Evolutionary conservation across 495 filamentous ascomycete genomes (phyloP).

Genomic region (Penicillium fimorum): DNA sequence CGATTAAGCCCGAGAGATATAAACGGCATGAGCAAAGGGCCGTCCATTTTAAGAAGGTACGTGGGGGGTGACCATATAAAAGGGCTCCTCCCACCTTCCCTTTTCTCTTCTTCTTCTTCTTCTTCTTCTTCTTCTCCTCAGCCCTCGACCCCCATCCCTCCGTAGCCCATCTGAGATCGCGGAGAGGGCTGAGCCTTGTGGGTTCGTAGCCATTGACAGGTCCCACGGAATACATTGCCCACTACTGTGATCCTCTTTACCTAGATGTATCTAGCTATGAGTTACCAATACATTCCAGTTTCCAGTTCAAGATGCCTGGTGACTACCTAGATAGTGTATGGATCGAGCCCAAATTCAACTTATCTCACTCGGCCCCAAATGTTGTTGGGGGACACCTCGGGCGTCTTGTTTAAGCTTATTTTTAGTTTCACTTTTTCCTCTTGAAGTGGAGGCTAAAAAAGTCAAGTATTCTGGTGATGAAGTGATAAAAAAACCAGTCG

Average conservation of each 20-base stretch:
- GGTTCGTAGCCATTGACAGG: neutral
- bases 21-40: no score
- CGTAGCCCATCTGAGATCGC: neutral
- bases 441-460: neutral
- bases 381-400: neutral
- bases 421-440: neutral
- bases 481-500: neutral
- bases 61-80: neutral
- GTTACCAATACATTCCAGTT: neutral
- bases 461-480: neutral
- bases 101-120: neutral
- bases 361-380: neutral
- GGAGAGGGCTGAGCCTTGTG: neutral
- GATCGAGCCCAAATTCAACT: neutral
- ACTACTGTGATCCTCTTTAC: no score
- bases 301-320: neutral
- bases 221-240: neutral
- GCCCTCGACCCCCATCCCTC: neutral
- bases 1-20: neutral
- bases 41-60: neutral
- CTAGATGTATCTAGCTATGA: no score
- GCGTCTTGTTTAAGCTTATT: neutral
- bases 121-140: neutral
- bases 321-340: neutral
- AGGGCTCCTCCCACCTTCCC: neutral